Evolutionary conservation across 108 stramenopile species (phyloP).

Genomic region (Ochromonas danica): DNA sequence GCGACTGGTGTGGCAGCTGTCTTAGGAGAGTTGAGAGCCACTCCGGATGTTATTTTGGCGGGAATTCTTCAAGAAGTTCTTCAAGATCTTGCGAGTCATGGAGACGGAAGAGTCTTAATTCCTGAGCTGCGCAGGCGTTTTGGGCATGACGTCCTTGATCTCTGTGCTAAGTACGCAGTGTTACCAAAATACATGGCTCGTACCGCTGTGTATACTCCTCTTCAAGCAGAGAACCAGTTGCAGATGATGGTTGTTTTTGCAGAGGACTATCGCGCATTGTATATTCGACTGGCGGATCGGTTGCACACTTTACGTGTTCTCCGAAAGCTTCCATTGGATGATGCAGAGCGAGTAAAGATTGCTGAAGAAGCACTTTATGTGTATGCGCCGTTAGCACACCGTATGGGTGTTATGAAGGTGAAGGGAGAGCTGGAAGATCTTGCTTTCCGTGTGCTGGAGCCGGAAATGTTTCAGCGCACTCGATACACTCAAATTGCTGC

Average conservation of each 20-base stretch:
- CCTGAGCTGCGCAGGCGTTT: background rate
- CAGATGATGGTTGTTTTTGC: constrained; percentile 97
- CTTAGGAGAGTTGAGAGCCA: background rate
- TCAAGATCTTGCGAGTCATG: background rate
- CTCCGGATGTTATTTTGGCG: background rate
- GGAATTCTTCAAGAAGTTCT: background rate
- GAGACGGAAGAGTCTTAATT: background rate
- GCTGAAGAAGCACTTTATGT: constrained; percentile 86
- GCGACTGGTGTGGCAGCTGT: background rate
- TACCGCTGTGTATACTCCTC: background rate
- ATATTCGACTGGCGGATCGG: constrained; percentile 90
- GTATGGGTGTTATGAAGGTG: constrained; percentile 94
- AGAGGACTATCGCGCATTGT: constrained; percentile 87
- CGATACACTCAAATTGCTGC: background rate
- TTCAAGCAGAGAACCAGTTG: constrained; percentile 84
- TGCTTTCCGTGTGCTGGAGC: constrained; percentile 89
- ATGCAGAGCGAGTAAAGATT: constrained; percentile 72
- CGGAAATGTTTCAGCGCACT: constrained; percentile 40
- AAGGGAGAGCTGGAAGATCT: constrained; percentile 90
- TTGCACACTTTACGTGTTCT: constrained; percentile 93
- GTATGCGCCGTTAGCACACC: constrained; percentile 90
- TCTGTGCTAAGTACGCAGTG: background rate
- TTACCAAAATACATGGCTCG: background rate
- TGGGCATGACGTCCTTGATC: background rate
- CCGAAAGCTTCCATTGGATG: constrained; percentile 81